These are phyloP conservation scores for Amesomyces nigricolor DNA, from an alignment of 2,329 filamentous ascomycete genomes.

Conservation along the genomic window DNA sequence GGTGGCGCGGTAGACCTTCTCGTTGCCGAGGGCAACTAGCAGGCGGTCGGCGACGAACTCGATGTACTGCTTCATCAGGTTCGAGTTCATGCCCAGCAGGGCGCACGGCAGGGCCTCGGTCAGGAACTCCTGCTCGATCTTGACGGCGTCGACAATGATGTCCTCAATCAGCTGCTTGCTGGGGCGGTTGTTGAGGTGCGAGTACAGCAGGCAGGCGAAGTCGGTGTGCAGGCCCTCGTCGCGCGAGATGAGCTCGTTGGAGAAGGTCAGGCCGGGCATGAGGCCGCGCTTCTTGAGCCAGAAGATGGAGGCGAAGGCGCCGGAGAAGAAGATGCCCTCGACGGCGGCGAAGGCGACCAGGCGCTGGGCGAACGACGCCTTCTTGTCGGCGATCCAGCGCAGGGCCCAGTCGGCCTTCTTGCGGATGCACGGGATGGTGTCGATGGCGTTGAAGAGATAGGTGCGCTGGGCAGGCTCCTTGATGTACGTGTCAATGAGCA, in stretches of 20 bases:
- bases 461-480: conserved; percentile 92
- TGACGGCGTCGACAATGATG: conserved; percentile 91
- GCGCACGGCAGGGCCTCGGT: conserved; percentile 90
- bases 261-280: conserved; percentile 98
- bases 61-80: conserved; percentile 99
- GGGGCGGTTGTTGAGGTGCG: conserved; percentile 90
- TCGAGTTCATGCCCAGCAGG: conserved; percentile 95
- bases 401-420: conserved; percentile 99
- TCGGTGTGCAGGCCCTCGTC: conserved; percentile 99
- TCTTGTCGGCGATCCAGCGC: conserved; percentile 86
- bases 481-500: conserved; percentile 98
- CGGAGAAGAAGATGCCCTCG: conserved; percentile 99
- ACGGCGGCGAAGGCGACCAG: conserved; percentile 96
- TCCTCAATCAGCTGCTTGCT: conserved; percentile 72
- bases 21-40: conserved; percentile 85
- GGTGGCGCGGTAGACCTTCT: conserved; percentile 84
- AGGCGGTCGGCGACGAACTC: conserved; percentile 98
- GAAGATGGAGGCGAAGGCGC: conserved; percentile 98
- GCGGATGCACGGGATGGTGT: conserved; percentile 96
- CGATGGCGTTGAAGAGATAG: conserved; percentile 97
- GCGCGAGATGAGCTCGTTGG: conserved; percentile 99
- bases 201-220: conserved; percentile 96
- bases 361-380: conserved; percentile 91
- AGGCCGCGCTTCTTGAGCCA: conserved; percentile 99
- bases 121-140: conserved; percentile 95